Percentiles rank a stretch among this genome's conserved stretches.
Conservation (phyloP, 768 basidiomycete species). For the Candolleomyces aberdarensis region DNA sequence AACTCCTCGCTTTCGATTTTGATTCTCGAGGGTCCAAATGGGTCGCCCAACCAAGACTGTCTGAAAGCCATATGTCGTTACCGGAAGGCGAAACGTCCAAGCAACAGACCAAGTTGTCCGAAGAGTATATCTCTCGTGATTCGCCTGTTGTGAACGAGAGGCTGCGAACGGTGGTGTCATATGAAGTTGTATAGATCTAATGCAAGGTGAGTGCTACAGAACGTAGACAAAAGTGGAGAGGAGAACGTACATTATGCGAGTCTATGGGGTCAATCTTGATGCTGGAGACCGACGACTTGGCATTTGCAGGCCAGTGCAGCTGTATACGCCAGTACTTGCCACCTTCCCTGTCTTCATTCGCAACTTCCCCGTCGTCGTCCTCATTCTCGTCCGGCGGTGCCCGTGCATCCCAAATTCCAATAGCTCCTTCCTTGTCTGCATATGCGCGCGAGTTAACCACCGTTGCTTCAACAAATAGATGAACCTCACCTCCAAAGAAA, state of each 20-base stretch:
- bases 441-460: no score
- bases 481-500: slow-evolving; percentile 75
- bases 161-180: slow-evolving; percentile 74
- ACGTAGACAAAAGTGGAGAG: slow-evolving; percentile 25
- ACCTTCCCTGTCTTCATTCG: slow-evolving; percentile 44
- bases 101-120: slow-evolving; percentile 65
- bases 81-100: slow-evolving; percentile 68
- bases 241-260: slow-evolving; percentile 57
- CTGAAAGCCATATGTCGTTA: slow-evolving; percentile 84
- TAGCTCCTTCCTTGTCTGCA: slow-evolving; percentile 76
- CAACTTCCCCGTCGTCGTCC: slow-evolving; percentile 60
- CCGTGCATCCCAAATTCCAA: slow-evolving; percentile 86
- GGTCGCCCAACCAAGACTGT: slow-evolving; percentile 65
- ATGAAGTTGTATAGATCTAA: slow-evolving; percentile 78
- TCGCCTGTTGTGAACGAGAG: slow-evolving; percentile 71
- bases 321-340: slow-evolving; percentile 82
- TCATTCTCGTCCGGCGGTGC: slow-evolving; percentile 61
- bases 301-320: slow-evolving; percentile 78
- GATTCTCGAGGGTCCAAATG: slow-evolving; percentile 74
- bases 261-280: slow-evolving; percentile 77
- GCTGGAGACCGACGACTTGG: slow-evolving; percentile 76
- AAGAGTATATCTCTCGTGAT: slow-evolving; percentile 66
- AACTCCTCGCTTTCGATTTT: slow-evolving; percentile 53
- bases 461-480: not conserved
- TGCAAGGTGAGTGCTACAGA: not conserved